Evolutionary conservation across 1,284 basidiomycete species (phyloP), one percentile per base, ranked within the genome.

Genomic region (Ceratobasidium sp.): DNA sequence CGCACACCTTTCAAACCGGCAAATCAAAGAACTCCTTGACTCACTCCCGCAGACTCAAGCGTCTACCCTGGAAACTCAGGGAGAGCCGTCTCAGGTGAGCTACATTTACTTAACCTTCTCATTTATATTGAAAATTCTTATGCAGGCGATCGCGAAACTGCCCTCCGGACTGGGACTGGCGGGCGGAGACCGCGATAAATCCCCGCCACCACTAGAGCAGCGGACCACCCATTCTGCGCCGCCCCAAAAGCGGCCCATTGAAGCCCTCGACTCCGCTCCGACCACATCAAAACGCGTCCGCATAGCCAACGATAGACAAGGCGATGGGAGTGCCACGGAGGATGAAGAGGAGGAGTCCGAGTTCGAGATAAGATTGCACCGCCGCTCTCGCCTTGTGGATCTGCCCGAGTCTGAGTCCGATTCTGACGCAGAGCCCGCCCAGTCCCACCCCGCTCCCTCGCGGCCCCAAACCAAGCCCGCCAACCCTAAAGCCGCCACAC

Each of bases 51-150:
- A 52, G 55, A 68, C 66, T 38, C 50, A 68, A 68, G 50, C 23
- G 66, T 16, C 14, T 68, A 10, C 66, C 66, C 6, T 68, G 66
- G 66, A 33, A 23, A 38, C 66, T 68, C 66, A 68, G 66, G 66
- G 12, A 16, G 5, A 68, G 66, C 66, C 48, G 30, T 3, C 50
- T 68, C 48, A 46, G 66, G 66, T 68, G 38, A 38, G 38, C 38
- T 38, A 38, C 3, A 8, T 4, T 38, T n/a, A n/a, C 3, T 38
- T 38, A 38, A 4, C 8, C 8, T 38, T 3, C 38, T 8, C 38
- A 38, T 8, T 38, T 12, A 23, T 7, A 14, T 30, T 68, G 48
- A 67, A 33, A 20, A 68, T 7, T 30, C n/a, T 18, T 54, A 14
- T 14, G 2, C 66, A 68, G 66, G 23, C 48, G 23, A 38, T 68